phyloP scores from a whole-genome alignment of 805 yeast genomes.

The Cyberlindnera maclurae region DNA sequence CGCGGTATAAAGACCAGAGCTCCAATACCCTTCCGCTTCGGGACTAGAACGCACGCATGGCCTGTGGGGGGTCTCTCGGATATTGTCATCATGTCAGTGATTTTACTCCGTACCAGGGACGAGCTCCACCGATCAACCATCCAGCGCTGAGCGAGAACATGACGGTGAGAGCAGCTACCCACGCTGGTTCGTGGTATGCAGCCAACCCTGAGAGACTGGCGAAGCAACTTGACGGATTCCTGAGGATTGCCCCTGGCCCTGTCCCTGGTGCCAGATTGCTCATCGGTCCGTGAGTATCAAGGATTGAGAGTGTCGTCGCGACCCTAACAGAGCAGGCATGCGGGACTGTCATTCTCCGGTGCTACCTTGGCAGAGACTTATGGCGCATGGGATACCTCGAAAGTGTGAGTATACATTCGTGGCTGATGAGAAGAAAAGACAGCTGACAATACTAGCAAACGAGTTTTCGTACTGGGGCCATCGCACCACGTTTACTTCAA shows the following conservation, averaged over 20 bases:
- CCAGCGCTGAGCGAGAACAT: not conserved
- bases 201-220: conserved; percentile 36
- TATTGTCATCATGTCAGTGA: too few relatives aligned
- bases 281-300: conserved; percentile 42
- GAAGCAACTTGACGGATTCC: conserved; percentile 42
- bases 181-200: conserved; percentile 89
- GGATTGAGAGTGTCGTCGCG: not conserved
- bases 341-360: conserved; percentile 86
- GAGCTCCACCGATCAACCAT: too few relatives aligned
- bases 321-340: conserved; percentile 48
- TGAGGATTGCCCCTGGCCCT: conserved; percentile 30
- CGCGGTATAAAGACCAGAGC: too few relatives aligned
- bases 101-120: too few relatives aligned
- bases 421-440: not conserved
- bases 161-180: conserved; percentile 36
- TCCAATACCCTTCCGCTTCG: too few relatives aligned
- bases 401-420: conserved; percentile 25
- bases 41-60: too few relatives aligned
- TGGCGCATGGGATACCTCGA: conserved; percentile 54
- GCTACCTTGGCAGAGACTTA: conserved; percentile 71
- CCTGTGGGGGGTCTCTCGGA: too few relatives aligned
- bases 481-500: conserved; percentile 83
- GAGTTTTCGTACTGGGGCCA: conserved; percentile 84
- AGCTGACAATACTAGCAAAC: conserved; percentile 27
- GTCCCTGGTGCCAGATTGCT: conserved; percentile 41